Evolutionary conservation across 257 asterid genomes (phyloP), one percentile per base, ranked within the genome.

Genomic region (Echites panduratus): DNA sequence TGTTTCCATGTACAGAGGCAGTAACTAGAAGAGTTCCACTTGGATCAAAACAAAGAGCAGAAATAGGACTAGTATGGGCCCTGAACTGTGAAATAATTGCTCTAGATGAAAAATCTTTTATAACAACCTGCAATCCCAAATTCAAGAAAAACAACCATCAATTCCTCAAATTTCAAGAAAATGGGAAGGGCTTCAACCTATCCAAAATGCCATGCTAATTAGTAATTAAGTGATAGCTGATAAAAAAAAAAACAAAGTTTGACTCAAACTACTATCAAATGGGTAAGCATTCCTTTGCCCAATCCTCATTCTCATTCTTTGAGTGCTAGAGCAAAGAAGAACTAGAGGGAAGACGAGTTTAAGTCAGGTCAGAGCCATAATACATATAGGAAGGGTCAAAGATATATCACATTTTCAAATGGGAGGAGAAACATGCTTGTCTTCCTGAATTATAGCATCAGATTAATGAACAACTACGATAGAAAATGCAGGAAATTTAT

Each of bases 11-110:
- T 59, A 78, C 72, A 66, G 88, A 84, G 47, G 86, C 88, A 68
- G 88, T 81, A 32, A 84, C 88, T 45, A 84, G 85, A 73, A 84
- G 86, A 75, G 88, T 84, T 71, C 86, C 86, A 77, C 86, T 84
- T 16, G 86, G 88, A 70, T 84, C 88, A 52, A 84, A 84, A 79
- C 86, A 81, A 2, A 84, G 83, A 69, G 82, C 86, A 70, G 86
- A 84, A 53, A 84, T 65, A 45, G 88, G 85, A 74, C 86, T 81
- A 0, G 70, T 77, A 67, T 84, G 88, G 52, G 88, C 86, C 82
- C 84, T 79, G 76, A 84, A 84, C 78, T 84, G 88, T 49, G 86
- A 79, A 72, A 84, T 74, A 69, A 84, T 78, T 49, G 74, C 72
- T 74, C 81, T 73, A 70, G 84, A 81, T 24, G 68, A 72, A 59